phyloP scores from a whole-genome alignment of 305 asterid genomes.

The Fraxinus floribunda region DNA sequence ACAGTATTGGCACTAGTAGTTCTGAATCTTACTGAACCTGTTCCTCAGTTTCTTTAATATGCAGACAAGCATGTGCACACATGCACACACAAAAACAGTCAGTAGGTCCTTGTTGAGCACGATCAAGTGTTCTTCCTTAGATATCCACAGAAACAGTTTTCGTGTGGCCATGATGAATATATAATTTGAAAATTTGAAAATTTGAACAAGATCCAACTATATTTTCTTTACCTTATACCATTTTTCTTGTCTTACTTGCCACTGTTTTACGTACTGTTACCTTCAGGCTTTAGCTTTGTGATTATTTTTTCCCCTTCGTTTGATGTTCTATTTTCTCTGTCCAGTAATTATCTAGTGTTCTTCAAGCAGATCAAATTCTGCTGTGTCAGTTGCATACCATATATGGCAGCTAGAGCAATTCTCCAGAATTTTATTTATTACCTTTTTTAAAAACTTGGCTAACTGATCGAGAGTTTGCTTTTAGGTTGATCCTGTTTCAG shows the following conservation, averaged over 20 bases:
- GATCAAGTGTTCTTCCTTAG: not conserved
- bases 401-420: not conserved
- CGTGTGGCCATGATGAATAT: not conserved
- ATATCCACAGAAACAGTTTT: not conserved
- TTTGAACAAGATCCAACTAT: not conserved
- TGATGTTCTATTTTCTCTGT: not conserved
- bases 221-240: not conserved
- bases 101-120: slow-evolving; percentile 4
- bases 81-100: not conserved
- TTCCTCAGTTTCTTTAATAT: not conserved
- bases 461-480: slow-evolving; percentile 24
- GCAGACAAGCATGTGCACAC: not conserved
- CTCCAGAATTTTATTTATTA: not conserved
- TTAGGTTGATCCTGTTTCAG: slow-evolving; percentile 79
- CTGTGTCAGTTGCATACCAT: not conserved
- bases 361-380: not conserved
- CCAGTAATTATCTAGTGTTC: not conserved
- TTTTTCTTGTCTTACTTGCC: not conserved
- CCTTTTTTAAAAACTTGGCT: slow-evolving; percentile 20
- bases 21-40: slow-evolving; percentile 1
- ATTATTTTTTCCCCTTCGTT: not conserved
- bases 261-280: not conserved
- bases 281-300: slow-evolving; percentile 5
- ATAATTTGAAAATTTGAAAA: not conserved
- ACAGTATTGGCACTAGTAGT: not conserved